Conservation (phyloP, 2,329 filamentous ascomycete species). For the Trichoderma sp. region DNA sequence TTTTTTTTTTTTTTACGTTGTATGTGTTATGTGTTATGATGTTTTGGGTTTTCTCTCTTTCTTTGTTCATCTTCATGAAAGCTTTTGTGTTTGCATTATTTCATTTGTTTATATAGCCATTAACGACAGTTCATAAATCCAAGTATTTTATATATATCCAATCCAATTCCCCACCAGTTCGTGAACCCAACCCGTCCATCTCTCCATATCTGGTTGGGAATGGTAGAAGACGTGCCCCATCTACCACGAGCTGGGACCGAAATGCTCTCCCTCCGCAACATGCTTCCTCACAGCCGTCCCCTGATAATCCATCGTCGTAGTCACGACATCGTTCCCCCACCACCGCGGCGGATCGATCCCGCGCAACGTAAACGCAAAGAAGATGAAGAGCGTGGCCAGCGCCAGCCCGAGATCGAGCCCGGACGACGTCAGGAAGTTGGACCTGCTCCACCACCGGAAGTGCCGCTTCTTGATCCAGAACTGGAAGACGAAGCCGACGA, state of each 20-base stretch:
- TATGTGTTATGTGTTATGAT: neutral
- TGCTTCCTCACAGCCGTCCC: constrained; percentile 60
- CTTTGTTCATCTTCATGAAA: neutral
- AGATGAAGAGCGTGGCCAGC: constrained; percentile 67
- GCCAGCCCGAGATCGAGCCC: constrained; percentile 70
- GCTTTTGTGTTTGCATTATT: neutral
- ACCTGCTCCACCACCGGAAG: constrained; percentile 71
- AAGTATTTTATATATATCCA: neutral
- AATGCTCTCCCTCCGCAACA: constrained; percentile 57
- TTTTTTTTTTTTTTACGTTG: neutral
- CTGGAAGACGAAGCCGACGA: constrained; percentile 72
- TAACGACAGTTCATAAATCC: neutral
- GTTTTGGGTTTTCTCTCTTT: neutral
- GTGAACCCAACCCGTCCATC: neutral
- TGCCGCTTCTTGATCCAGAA: constrained; percentile 64
- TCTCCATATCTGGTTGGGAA: neutral
- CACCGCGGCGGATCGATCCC: constrained; percentile 64
- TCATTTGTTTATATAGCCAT: neutral
- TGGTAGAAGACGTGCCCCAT: neutral
- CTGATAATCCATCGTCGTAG: constrained; percentile 62
- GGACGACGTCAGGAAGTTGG: constrained; percentile 73
- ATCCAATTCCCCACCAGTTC: no score
- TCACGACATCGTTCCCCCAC: constrained; percentile 68
- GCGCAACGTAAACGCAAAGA: constrained; percentile 68
- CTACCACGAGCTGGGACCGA: constrained; percentile 62